Conservation (phyloP, 2,329 filamentous ascomycete genomes). For the Ceratocystis cubensis region DNA sequence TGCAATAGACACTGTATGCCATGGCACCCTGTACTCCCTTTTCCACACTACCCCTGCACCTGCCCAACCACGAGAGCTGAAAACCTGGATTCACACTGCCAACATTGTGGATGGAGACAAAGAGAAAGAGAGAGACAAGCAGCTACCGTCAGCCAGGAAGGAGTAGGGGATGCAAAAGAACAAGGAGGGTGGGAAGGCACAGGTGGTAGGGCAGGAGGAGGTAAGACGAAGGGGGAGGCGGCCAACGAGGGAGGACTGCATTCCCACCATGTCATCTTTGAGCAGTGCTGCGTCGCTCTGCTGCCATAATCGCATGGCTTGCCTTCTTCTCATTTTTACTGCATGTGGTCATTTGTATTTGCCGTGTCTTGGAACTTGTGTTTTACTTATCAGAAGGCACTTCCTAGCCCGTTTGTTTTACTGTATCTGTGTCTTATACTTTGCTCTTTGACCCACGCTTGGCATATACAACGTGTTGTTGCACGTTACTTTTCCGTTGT, state of each 20-base stretch:
- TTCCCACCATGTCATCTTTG: neutral
- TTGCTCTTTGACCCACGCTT: neutral
- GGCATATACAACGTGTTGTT: neutral
- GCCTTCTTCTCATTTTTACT: neutral
- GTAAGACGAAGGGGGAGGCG: neutral
- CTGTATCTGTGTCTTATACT: neutral
- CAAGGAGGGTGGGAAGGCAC: neutral
- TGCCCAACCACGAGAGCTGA: slow-evolving; percentile 6
- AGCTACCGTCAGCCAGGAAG: too few relatives aligned
- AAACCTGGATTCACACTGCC: neutral
- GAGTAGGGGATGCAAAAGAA: too few relatives aligned
- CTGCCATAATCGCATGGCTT: neutral
- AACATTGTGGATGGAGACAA: neutral
- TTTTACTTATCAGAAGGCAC: neutral
- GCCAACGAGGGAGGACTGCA: neutral
- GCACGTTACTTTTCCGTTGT: neutral
- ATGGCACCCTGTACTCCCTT: neutral
- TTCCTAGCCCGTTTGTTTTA: neutral
- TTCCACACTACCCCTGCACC: neutral
- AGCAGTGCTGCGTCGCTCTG: neutral
- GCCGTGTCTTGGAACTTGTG: neutral
- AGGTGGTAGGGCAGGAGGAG: neutral
- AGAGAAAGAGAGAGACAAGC: neutral
- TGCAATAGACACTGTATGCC: neutral
- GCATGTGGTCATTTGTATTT: neutral